These are phyloP conservation scores for Flaveria bidentis DNA, from an alignment of 129 eudicot species.

Conservation along the genomic window DNA sequence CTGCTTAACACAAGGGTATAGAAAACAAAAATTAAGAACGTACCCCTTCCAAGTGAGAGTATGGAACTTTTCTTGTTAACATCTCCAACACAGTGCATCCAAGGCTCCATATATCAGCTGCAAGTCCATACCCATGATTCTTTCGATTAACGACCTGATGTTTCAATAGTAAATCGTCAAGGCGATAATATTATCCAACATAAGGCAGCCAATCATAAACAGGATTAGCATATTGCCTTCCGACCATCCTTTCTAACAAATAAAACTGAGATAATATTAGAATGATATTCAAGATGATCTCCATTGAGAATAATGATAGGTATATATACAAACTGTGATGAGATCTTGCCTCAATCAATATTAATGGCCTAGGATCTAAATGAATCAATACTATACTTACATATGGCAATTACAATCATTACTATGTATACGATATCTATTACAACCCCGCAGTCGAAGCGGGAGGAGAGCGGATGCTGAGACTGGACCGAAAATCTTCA, in stretches of 20 bases:
- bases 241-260: background rate
- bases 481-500: too few species aligned
- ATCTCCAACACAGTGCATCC: slow-evolving; percentile 92
- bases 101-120: slow-evolving; percentile 95
- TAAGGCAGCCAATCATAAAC: background rate
- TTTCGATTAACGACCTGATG: slow-evolving; percentile 58
- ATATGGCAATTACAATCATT: too few species aligned
- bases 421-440: too few species aligned
- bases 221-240: background rate
- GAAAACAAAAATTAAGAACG: background rate
- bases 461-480: too few species aligned
- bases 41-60: slow-evolving; percentile 79
- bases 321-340: too few species aligned
- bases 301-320: too few species aligned
- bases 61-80: slow-evolving; percentile 74
- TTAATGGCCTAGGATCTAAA: too few species aligned
- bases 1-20: background rate
- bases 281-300: too few species aligned
- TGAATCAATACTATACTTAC: too few species aligned
- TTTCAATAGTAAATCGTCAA: slow-evolving; percentile 10
- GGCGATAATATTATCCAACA: background rate
- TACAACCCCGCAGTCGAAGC: too few species aligned
- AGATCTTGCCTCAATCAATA: too few species aligned
- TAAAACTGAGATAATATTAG: background rate
- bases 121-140: slow-evolving; percentile 53